These are phyloP conservation scores for Closterium sp. DNA, from an alignment of 139 green algal species.

Conservation along the genomic window DNA sequence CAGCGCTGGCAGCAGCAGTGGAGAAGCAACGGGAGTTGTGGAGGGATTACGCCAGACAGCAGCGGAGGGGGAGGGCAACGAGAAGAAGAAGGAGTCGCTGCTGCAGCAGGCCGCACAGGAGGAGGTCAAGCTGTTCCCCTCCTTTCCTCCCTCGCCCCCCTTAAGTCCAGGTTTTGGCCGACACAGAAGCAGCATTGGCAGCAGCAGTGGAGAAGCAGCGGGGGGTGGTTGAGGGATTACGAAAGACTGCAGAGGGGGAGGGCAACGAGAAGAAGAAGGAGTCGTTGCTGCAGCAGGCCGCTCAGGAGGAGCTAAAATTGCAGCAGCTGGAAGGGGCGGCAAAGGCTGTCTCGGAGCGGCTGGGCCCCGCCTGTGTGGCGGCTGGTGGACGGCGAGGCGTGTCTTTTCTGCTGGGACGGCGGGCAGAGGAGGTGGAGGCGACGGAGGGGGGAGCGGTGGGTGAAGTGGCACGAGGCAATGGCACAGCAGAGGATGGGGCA, in stretches of 20 bases:
- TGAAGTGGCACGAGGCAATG: background rate
- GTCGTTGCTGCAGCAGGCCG: background rate
- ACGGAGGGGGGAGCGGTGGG: background rate
- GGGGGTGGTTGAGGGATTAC: background rate
- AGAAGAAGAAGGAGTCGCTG: no score
- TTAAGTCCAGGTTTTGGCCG: background rate
- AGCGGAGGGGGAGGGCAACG: no score
- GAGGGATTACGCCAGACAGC: no score
- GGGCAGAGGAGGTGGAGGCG: background rate
- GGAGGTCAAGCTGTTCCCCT: no score
- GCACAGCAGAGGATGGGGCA: background rate
- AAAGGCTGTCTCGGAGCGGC: background rate
- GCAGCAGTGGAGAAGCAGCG: background rate
- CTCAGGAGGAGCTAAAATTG: slow-evolving; percentile 52
- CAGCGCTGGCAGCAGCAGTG: no score
- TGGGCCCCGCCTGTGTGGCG: background rate
- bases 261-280: background rate
- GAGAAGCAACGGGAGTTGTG: no score
- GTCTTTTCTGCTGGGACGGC: background rate
- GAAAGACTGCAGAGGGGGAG: background rate
- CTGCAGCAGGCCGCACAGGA: no score
- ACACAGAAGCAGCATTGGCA: background rate
- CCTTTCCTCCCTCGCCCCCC: no score
- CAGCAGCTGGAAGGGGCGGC: slow-evolving; percentile 37
- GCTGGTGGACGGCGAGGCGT: background rate